Evolutionary conservation across 2,329 filamentous ascomycete species (phyloP).

Genomic region (Cadophora sp.): DNA sequence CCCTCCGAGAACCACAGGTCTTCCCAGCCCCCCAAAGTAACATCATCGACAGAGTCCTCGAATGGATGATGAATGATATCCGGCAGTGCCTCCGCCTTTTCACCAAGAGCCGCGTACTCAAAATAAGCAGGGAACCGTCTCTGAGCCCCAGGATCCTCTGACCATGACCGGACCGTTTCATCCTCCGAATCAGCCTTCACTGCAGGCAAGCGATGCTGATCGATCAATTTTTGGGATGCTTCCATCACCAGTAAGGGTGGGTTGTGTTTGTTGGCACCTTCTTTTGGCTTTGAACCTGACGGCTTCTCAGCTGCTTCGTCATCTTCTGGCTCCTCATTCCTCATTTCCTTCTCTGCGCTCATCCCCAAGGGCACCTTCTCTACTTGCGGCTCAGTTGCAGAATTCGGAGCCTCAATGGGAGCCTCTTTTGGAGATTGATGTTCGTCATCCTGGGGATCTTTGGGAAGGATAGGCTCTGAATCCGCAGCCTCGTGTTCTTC

Average conservation of each 20-base stretch:
- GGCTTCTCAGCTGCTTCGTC: slow-evolving; percentile 4
- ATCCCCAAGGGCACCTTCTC: neutral
- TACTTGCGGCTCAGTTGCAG: neutral
- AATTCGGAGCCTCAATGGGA: no score
- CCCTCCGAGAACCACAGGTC: slow-evolving; percentile 51
- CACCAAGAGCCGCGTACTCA: slow-evolving; percentile 24
- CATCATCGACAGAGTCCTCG: slow-evolving; percentile 48
- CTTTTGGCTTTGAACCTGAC: neutral
- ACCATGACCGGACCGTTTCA: neutral
- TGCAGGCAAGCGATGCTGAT: slow-evolving; percentile 20
- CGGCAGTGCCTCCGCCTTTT: slow-evolving; percentile 43
- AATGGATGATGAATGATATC: slow-evolving; percentile 51
- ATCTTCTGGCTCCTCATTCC: slow-evolving; percentile 18
- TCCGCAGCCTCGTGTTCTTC: neutral
- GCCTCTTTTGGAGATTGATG: neutral
- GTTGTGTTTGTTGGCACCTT: neutral
- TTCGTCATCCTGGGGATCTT: neutral
- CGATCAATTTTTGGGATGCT: slow-evolving; percentile 26
- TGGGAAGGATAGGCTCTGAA: neutral
- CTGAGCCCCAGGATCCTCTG: neutral
- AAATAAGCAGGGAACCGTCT: slow-evolving; percentile 27
- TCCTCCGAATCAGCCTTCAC: slow-evolving; percentile 4
- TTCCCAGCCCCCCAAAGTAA: slow-evolving; percentile 51
- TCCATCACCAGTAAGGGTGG: slow-evolving; percentile 17
- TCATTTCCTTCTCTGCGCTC: neutral